Conservation (phyloP, 768 basidiomycete species). For the Sarcomyxa edulis region DNA sequence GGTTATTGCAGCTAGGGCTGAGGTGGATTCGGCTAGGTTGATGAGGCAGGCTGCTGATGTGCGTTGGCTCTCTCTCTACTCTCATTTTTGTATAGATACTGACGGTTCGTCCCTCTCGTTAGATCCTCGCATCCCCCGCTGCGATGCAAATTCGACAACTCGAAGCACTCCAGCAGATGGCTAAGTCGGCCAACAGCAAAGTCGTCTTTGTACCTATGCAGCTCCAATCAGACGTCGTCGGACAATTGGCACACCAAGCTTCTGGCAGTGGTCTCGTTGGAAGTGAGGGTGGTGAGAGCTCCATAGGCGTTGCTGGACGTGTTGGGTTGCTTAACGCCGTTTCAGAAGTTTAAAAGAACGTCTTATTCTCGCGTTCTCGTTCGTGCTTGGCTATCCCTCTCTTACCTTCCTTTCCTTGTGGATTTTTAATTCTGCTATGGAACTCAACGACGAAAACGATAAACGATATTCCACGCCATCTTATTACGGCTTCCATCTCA, state of each 20-base stretch:
- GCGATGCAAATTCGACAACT: conserved; percentile 98
- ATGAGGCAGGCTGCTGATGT: conserved; percentile 97
- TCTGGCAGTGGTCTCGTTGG: conserved; percentile 23
- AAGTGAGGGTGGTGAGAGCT: conserved; percentile 33
- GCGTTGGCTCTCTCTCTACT: too few species aligned
- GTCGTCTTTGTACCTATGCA: conserved; percentile 96
- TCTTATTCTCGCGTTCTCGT: not conserved
- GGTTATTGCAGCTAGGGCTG: conserved; percentile 92
- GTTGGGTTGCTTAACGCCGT: conserved; percentile 51
- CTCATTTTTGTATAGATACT: too few species aligned
- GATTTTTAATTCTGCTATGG: too few species aligned
- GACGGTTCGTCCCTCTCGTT: too few species aligned
- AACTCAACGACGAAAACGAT: too few species aligned
- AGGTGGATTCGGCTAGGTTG: conserved; percentile 90
- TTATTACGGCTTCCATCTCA: too few species aligned
- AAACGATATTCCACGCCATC: too few species aligned
- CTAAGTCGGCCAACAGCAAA: conserved; percentile 82
- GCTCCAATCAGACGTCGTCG: conserved; percentile 66
- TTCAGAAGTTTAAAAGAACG: conserved; percentile 31
- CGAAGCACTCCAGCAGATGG: conserved; percentile 94
- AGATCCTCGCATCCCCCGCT: conserved; percentile 89
- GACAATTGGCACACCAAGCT: conserved; percentile 35
- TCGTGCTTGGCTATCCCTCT: not conserved
- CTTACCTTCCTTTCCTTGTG: not conserved
- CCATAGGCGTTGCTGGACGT: conserved; percentile 32